These are phyloP conservation scores for Teratosphaeria gauchensis DNA, from an alignment of 2,329 filamentous ascomycete genomes.

Conservation along the genomic window DNA sequence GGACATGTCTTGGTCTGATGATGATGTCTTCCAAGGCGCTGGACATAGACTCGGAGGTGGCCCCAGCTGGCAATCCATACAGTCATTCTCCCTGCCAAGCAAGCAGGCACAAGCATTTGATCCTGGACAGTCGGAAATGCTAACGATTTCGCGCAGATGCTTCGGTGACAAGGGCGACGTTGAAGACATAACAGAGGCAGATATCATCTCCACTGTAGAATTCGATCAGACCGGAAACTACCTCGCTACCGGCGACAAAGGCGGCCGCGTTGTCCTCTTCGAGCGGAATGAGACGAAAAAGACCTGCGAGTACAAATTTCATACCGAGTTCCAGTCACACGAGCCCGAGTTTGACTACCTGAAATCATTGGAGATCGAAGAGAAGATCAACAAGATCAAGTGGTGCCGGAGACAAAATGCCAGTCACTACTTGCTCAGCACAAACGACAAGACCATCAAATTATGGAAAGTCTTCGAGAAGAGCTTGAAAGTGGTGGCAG, in stretches of 20 bases:
- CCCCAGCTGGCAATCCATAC: not conserved
- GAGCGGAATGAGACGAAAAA: slow-evolving; percentile 99
- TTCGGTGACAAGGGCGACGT: slow-evolving; percentile 99
- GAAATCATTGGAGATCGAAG: slow-evolving; percentile 98
- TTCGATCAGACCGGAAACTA: slow-evolving; percentile 88
- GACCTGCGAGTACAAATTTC: slow-evolving; percentile 99
- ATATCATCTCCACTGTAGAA: slow-evolving; percentile 86
- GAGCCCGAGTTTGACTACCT: slow-evolving; percentile 99
- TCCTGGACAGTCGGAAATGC: not conserved
- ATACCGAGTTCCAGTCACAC: slow-evolving; percentile 99
- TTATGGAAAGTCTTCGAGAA: slow-evolving; percentile 99
- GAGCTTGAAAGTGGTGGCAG: slow-evolving; percentile 94
- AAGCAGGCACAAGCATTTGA: not conserved
- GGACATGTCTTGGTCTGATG: not conserved
- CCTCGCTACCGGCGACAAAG: slow-evolving; percentile 82
- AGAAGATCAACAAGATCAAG: slow-evolving; percentile 99
- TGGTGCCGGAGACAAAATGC: slow-evolving; percentile 98
- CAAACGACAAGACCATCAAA: slow-evolving; percentile 99
- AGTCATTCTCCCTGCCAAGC: not conserved
- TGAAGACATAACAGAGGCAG: slow-evolving; percentile 95
- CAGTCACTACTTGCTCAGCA: slow-evolving; percentile 94
- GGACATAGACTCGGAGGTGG: not conserved
- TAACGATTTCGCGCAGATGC: slow-evolving; percentile 52
- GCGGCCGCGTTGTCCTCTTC: slow-evolving; percentile 74
- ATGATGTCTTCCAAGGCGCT: not conserved